Conservation (phyloP, 208 protist species). For the Leishmania martiniquensis region DNA sequence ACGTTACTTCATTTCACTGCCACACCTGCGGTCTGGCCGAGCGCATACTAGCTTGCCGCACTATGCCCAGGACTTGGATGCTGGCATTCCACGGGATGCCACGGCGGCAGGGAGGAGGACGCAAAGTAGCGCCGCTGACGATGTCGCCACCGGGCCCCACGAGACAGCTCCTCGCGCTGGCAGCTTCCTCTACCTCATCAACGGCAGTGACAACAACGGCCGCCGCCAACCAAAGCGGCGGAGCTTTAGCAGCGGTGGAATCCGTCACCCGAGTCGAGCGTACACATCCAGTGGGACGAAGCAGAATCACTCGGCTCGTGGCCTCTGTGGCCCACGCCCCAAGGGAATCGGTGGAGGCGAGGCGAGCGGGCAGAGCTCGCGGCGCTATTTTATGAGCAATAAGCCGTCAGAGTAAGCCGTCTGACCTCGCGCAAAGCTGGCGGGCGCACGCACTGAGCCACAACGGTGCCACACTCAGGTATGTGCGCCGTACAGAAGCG, state of each 20-base stretch:
- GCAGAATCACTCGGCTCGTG: not conserved
- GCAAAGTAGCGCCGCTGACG: not conserved
- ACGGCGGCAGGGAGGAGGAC: not conserved
- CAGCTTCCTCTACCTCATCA: slow-evolving; percentile 11
- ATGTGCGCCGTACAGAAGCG: not conserved
- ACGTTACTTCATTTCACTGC: slow-evolving; percentile 8
- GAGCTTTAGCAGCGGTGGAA: slow-evolving; percentile 4
- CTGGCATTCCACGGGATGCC: not conserved
- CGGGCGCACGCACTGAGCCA: not conserved
- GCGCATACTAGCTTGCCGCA: not conserved
- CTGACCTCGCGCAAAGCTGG: not conserved
- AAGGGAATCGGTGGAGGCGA: slow-evolving; percentile 6
- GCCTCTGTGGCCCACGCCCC: not conserved
- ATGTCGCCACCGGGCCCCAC: not conserved
- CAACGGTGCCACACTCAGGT: not conserved
- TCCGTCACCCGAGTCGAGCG: not conserved
- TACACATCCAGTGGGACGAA: slow-evolving; percentile 1
- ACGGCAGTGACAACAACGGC: not conserved
- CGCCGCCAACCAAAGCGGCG: not conserved
- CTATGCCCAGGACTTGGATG: slow-evolving; percentile 24
- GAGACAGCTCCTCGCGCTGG: slow-evolving; percentile 3
- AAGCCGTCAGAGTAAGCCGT: not conserved
- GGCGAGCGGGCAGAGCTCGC: slow-evolving; percentile 17
- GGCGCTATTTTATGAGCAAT: not conserved
- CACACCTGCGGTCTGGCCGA: slow-evolving; percentile 1